phyloP scores from a whole-genome alignment of 202 grass and related monocot species.

The Zizania palustris region DNA sequence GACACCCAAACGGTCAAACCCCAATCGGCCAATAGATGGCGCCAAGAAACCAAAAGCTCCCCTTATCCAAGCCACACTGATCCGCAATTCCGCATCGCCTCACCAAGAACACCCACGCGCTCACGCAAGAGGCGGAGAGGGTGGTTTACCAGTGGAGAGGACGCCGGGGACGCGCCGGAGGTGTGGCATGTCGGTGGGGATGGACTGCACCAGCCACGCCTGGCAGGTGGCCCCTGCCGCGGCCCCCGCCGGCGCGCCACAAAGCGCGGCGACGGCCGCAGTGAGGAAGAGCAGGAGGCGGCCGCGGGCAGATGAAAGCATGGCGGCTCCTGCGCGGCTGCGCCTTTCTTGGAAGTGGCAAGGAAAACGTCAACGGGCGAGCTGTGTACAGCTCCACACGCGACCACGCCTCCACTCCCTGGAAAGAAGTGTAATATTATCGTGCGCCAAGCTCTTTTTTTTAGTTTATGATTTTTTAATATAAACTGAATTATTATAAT shows the following conservation, averaged over 20 bases:
- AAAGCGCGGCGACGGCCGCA: constrained; percentile 4
- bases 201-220: constrained; percentile 94
- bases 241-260: neutral
- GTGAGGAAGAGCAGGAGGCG: too few species aligned
- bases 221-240: constrained; percentile 47
- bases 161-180: constrained; percentile 82
- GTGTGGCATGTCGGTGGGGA: constrained; percentile 88
- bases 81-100: neutral
- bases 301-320: neutral
- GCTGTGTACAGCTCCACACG: too few species aligned
- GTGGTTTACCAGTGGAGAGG: constrained; percentile 66
- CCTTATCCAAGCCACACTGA: neutral
- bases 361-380: neutral
- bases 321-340: neutral
- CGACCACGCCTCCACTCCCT: too few species aligned
- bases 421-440: too few species aligned
- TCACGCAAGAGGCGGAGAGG: neutral
- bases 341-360: neutral
- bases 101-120: neutral
- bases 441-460: too few species aligned
- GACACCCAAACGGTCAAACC: too few species aligned
- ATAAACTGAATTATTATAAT: too few species aligned
- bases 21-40: too few species aligned
- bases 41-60: too few species aligned
- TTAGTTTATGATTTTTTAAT: too few species aligned